A percentile compares a stretch with the other conserved stretches of the same genome.
Conservation (phyloP, 2,329 filamentous ascomycete genomes). For the Orbilia oligospora region DNA sequence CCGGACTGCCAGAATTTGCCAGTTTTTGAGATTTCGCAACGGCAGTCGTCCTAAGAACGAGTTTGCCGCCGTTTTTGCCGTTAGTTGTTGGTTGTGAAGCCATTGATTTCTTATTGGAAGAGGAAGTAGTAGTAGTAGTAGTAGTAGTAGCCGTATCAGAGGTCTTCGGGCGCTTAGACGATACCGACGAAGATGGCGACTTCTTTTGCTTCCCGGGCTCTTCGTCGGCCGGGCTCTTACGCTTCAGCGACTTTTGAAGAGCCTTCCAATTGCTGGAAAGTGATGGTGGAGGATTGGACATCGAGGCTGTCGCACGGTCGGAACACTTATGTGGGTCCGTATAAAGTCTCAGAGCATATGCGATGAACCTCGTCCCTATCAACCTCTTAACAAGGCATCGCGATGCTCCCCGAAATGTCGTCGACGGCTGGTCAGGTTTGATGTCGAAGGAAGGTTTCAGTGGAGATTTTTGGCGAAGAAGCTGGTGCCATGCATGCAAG, state of each 20-base stretch:
- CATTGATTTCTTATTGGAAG: constrained; percentile 24
- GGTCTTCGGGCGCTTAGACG: constrained; percentile 43
- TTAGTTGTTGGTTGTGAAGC: constrained; percentile 20
- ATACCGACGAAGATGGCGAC: constrained; percentile 11
- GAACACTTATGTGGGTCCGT: not conserved
- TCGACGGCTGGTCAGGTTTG: not conserved
- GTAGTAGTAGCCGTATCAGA: not conserved
- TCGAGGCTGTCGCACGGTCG: constrained; percentile 13
- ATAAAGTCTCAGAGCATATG: not conserved
- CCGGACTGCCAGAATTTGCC: constrained; percentile 8
- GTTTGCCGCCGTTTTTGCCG: constrained; percentile 27
- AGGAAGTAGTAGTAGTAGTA: not conserved
- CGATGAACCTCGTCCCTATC: not conserved
- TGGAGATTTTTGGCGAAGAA: constrained; percentile 55
- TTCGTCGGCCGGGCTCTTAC: constrained; percentile 51
- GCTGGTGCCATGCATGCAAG: constrained; percentile 25
- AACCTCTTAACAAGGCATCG: constrained; percentile 6
- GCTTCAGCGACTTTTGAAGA: constrained; percentile 62
- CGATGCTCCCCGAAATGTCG: not conserved
- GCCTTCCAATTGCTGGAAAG: constrained; percentile 65
- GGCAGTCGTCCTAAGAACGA: constrained; percentile 47
- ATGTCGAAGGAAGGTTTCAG: constrained; percentile 48
- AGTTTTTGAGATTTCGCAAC: constrained; percentile 45
- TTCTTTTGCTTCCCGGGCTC: constrained; percentile 30
- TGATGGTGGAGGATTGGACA: constrained; percentile 47